Evolutionary conservation across 2,329 filamentous ascomycete genomes (phyloP).

Genomic region (Raffaelea arxii): DNA sequence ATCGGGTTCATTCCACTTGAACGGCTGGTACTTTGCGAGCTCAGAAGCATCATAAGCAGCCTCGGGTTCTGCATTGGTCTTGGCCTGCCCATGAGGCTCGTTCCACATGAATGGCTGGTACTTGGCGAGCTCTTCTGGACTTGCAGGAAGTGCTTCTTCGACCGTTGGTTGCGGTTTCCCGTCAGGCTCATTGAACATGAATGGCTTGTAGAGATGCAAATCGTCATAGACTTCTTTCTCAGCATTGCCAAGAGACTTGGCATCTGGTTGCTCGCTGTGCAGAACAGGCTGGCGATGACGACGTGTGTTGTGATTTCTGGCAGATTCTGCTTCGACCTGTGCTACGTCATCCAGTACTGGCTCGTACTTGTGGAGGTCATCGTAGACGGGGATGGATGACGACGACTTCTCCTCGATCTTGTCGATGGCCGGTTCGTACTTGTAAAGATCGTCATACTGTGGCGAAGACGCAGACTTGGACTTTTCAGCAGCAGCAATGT

Average conservation of each 20-base stretch:
- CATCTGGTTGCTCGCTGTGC: conserved; percentile 28
- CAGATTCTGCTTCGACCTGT: too few relatives aligned
- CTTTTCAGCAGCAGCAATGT: too few relatives aligned
- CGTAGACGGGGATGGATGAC: neutral
- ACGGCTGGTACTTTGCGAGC: conserved; percentile 14
- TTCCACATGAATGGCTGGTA: conserved; percentile 16
- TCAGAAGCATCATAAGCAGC: conserved; percentile 10
- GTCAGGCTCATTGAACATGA: conserved; percentile 23
- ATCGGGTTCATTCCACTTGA: conserved; percentile 12
- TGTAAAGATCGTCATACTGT: conserved; percentile 9
- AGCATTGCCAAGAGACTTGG: conserved; percentile 22
- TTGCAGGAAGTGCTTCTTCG: neutral
- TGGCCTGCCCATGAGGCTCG: conserved; percentile 15
- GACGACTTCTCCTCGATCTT: too few relatives aligned
- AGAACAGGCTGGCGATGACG: too few relatives aligned
- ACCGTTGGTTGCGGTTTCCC: conserved; percentile 12
- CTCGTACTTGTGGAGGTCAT: conserved; percentile 9
- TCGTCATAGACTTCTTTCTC: conserved; percentile 29
- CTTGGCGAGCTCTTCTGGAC: conserved; percentile 8
- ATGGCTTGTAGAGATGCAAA: conserved; percentile 25
- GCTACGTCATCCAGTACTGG: neutral
- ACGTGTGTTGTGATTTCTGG: too few relatives aligned
- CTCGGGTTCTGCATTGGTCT: conserved; percentile 6
- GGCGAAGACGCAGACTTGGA: neutral
- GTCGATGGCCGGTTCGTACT: conserved; percentile 25